Evolutionary conservation across 148 eudicot species (phyloP), one percentile per base, ranked within the genome.

Genomic region (Polygonum maritimum): DNA sequence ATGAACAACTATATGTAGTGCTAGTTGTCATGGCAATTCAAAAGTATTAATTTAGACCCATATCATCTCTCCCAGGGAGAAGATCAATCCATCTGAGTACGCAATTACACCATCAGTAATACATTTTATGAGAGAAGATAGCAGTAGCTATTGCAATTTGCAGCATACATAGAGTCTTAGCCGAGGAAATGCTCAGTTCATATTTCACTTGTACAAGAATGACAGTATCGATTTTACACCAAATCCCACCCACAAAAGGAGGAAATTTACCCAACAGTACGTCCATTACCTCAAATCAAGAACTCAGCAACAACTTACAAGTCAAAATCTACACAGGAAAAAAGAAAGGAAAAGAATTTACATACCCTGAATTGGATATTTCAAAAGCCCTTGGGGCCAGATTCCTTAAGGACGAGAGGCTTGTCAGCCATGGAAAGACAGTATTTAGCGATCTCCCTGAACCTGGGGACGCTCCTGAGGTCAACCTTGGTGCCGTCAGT

Each of bases 391-490:
- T 85, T 85, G 6, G 84, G n/a, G 7, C 84, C 88, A 74, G 55
- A 62, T 47, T 85, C 80, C 47, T 80, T 82, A 31, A 82, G 74
- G 11, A 81, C 82, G 7, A n/a, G 79, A 76, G 87, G 82, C 12
- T 82, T 78, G 9, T 86, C 77, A 74, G 92, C 85, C 92, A 84
- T 84, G 21, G 89, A 73, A 6, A 87, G 85, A 52, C 93, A 90
- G 65, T 92, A 92, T 81, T 92, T 90, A 1, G 97, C 97, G 80
- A 94, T 94, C 41, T 94, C 98, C 72, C 98, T 88, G 77, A 94
- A 94, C 69, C 89, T 90, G 41, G 98, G 96, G 13, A 92, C 97
- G 85, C 97, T 92, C 76, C 98, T 94, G 63, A 94, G 80, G 79
- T 92, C 98, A 76, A 94, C 93, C 79, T 86, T 87, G 38, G 97